phyloP scores from a whole-genome alignment of 2,329 filamentous ascomycete species.

The Pseudogymnoascus sp. region DNA sequence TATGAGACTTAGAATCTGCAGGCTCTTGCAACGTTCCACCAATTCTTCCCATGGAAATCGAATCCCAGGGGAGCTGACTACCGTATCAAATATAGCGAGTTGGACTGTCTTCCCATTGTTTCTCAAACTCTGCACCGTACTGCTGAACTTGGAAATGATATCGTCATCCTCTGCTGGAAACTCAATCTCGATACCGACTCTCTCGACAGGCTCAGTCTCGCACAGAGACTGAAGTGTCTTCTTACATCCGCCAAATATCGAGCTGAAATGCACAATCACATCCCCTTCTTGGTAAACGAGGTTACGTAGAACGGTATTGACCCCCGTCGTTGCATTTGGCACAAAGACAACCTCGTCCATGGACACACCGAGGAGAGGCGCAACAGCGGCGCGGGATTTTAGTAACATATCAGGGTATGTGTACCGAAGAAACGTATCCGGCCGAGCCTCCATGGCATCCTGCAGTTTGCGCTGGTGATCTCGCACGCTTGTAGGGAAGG shows the following conservation, averaged over 20 bases:
- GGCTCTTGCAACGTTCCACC: slow-evolving; percentile 53
- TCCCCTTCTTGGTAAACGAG: slow-evolving; percentile 58
- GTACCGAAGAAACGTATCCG: slow-evolving; percentile 70
- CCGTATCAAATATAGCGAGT: slow-evolving; percentile 74
- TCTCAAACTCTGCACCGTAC: slow-evolving; percentile 45
- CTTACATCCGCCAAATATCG: slow-evolving; percentile 71
- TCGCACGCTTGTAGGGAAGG: slow-evolving; percentile 58
- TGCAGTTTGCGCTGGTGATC: slow-evolving; percentile 60
- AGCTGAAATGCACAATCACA: slow-evolving; percentile 69
- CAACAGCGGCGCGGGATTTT: slow-evolving; percentile 55
- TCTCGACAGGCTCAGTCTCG: slow-evolving; percentile 16
- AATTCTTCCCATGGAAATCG: slow-evolving; percentile 69
- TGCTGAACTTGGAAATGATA: slow-evolving; percentile 53
- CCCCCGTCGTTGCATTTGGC: slow-evolving; percentile 68
- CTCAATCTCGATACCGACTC: slow-evolving; percentile 43
- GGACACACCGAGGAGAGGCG: slow-evolving; percentile 57
- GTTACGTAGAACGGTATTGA: slow-evolving; percentile 72
- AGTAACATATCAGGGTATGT: slow-evolving; percentile 57
- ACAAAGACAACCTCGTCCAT: slow-evolving; percentile 66
- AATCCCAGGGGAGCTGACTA: slow-evolving; percentile 71
- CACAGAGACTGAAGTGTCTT: slow-evolving; percentile 55
- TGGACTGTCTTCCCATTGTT: slow-evolving; percentile 53
- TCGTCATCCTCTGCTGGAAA: slow-evolving; percentile 66
- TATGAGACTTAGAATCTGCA: slow-evolving; percentile 64
- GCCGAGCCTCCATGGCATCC: slow-evolving; percentile 54